Conservation (phyloP, 2,329 filamentous ascomycete genomes). For the Fusarium miscanthi region DNA sequence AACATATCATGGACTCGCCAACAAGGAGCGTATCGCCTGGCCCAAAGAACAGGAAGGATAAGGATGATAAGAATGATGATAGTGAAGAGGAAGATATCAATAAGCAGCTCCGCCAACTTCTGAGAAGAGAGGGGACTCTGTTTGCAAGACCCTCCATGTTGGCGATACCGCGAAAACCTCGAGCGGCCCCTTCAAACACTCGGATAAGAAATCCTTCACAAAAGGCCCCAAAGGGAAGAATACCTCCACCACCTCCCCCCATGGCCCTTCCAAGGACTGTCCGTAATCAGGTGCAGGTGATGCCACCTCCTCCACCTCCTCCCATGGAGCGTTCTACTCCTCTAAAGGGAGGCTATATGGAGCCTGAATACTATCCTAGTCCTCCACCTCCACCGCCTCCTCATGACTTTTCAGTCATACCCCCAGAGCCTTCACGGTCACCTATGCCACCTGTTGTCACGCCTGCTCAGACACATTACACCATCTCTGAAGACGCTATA, state of each 20-base stretch:
- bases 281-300: rapidly evolving
- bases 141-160: neutral
- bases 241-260: rapidly evolving
- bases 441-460: neutral
- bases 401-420: neutral
- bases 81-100: neutral
- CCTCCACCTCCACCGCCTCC: neutral
- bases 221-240: neutral
- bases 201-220: neutral
- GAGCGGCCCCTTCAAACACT: neutral
- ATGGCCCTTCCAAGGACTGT: neutral
- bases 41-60: neutral
- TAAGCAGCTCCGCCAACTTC: neutral
- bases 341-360: too few species aligned
- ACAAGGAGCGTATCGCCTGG: neutral
- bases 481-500: neutral
- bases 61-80: neutral
- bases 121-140: neutral
- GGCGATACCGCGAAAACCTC: neutral
- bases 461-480: neutral
- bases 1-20: neutral
- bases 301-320: neutral
- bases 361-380: too few species aligned
- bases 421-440: neutral
- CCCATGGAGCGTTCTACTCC: neutral